Evolutionary conservation across 768 basidiomycete species (phyloP), one percentile per base, ranked within the genome.

Genomic region (Lactarius sanguifluus): DNA sequence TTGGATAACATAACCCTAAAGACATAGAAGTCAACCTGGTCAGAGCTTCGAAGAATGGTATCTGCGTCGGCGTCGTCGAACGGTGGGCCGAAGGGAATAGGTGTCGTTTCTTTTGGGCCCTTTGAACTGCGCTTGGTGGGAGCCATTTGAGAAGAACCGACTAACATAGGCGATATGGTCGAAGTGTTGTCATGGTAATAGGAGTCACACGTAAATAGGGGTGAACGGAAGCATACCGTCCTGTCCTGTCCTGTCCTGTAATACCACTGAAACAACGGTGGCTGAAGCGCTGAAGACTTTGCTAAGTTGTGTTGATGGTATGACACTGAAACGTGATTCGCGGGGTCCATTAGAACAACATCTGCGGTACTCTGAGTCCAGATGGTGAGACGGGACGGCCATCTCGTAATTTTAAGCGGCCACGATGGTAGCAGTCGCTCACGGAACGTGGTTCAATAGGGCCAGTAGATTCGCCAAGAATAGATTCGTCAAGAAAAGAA

Each of bases 11-110:
- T 64, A 2, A 18, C 32, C 57, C 25, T 64, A 32, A 1, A 32
- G 32, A 32, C 32, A 32, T 64, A 16, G 13, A 64, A 64, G n/a
- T 64, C 43, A 25, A 64, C 63, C 8, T 34, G 18, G 55, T 64
- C 63, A 20, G 63, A 64, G 23, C 40, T 57, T 57, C 57, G 54
- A 38, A 64, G 28, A 32, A 59, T 40, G 25, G 40, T 32, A n/a
- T 55, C 61, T 9, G 61, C 61, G 34, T 55, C 50, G 16, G 3
- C 38, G 20, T 54, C 41, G 20, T 41, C 43, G 30, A 56, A 52
- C 12, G 57, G 43, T 20, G 60, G 60, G 45, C 45, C 45, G 20
- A 45, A 45, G 45, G 40, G 7, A 45, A 2, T 4, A 45, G 10
- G n/a, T 9, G 45, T 2, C 43, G 0, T 45, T 45, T 20, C 9